Conservation (phyloP, 768 basidiomycete species). For the Lactifluus subvellereus region DNA sequence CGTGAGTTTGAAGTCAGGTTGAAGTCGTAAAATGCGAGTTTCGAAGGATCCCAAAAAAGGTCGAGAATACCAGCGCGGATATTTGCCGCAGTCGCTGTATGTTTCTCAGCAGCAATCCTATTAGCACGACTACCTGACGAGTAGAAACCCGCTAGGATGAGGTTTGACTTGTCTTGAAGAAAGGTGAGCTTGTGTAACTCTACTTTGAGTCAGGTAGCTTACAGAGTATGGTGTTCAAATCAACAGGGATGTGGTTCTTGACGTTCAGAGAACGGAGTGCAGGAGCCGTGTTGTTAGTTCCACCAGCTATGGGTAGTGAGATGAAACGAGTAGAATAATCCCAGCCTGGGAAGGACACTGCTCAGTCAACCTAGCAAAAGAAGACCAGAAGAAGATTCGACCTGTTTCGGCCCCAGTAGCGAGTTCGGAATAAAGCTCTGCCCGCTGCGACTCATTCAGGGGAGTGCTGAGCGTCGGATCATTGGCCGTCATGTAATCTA, state of each 20-base stretch:
- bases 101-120: constrained; percentile 39
- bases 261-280: constrained; percentile 69
- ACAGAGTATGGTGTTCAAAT: constrained; percentile 85
- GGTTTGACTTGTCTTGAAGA: constrained; percentile 54
- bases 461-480: constrained; percentile 49
- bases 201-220: constrained; percentile 30
- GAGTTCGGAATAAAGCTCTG: constrained; percentile 76
- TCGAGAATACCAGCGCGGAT: constrained; percentile 74
- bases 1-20: constrained; percentile 64
- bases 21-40: constrained; percentile 91
- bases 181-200: background rate
- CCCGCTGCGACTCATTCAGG: constrained; percentile 54
- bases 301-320: constrained; percentile 37
- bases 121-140: constrained; percentile 34
- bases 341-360: constrained; percentile 27
- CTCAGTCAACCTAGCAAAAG: background rate
- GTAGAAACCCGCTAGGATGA: constrained; percentile 58
- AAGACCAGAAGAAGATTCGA: constrained; percentile 24
- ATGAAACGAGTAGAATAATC: constrained; percentile 41
- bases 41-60: constrained; percentile 74
- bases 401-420: constrained; percentile 86
- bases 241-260: constrained; percentile 61
- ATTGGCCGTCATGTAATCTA: constrained; percentile 79
- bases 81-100: constrained; percentile 49
- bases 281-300: constrained; percentile 40